Evolutionary conservation across 1,284 basidiomycete species (phyloP), one percentile per base, ranked within the genome.

Genomic region (Trichosporon sp.): DNA sequence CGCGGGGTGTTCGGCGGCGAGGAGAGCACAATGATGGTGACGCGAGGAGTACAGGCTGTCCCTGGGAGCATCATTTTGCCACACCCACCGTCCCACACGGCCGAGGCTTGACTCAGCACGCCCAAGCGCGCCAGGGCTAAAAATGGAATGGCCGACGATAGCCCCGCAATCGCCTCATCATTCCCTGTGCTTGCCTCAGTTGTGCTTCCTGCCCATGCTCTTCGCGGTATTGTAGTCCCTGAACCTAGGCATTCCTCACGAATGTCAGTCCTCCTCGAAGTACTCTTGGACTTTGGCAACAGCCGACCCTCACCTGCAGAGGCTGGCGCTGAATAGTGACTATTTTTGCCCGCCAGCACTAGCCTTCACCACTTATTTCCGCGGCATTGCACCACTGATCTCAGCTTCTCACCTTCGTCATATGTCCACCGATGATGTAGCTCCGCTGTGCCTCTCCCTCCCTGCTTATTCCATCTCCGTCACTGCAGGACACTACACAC

Each of bases 91-190:
- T 10, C 26, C 35, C 35, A 37, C 4, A 54, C 51, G 51, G 51
- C 51, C 51, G 51, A 54, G 51, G 51, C 51, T 54, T 54, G 51
- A 54, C 51, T 54, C 51, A 54, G 51, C 51, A 54, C 51, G 21
- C 19, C 21, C 51, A 21, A 26, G 21, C 2, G 51, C 5, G 4
- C 6, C 51, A 21, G 51, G 51, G 51, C 51, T 54, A 54, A 54
- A 54, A 54, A 54, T 54, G 51, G 51, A 54, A 54, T 54, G 51
- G 6, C 51, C 51, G 51, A 54, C 21, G 51, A 54, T 54, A 54
- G 51, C 51, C 51, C 51, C 51, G 21, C 51, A 54, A 54, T 54
- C 51, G 51, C 51, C 51, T 54, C 51, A 54, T 46, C 43, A 7
- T 11, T n/a, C 7, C 16, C 14, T 10, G 4, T n/a, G 14, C 43